Percentiles rank a stretch among this genome's conserved stretches.
Conservation (phyloP, 2,329 filamentous ascomycete genomes). For the Epichloe typhina region DNA sequence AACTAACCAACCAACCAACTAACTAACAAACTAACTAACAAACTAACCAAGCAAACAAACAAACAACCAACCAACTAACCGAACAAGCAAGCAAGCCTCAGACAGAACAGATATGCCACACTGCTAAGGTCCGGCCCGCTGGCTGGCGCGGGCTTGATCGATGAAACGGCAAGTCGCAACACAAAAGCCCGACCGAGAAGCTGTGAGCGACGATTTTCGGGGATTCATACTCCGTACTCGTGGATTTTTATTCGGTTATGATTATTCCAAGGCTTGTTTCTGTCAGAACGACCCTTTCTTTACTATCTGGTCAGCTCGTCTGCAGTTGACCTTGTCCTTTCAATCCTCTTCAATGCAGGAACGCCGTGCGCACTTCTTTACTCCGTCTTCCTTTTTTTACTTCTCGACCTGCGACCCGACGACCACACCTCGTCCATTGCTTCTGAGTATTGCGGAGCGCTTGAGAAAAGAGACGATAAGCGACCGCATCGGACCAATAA, state of each 20-base stretch:
- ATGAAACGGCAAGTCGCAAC: not conserved
- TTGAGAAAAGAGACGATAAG: not conserved
- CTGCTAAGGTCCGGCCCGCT: not conserved
- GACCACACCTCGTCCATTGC: not conserved
- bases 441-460: not conserved
- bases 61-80: too few species aligned
- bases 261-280: not conserved
- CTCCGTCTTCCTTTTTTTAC: not conserved
- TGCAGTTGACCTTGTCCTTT: too few species aligned
- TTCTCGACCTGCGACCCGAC: too few species aligned
- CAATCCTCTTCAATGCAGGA: too few species aligned
- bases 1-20: too few species aligned
- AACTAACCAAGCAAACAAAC: too few species aligned
- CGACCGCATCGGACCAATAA: not conserved
- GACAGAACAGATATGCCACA: too few species aligned
- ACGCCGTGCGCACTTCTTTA: too few species aligned
- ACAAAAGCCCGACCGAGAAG: not conserved
- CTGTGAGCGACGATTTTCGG: not conserved
- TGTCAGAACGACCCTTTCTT: not conserved
- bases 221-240: not conserved
- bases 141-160: not conserved
- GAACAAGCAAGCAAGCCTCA: too few species aligned
- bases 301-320: too few species aligned
- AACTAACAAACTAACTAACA: too few species aligned
- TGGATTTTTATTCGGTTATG: too few species aligned